phyloP scores from a whole-genome alignment of 306 rosid genomes.

The Castanea crenata region DNA sequence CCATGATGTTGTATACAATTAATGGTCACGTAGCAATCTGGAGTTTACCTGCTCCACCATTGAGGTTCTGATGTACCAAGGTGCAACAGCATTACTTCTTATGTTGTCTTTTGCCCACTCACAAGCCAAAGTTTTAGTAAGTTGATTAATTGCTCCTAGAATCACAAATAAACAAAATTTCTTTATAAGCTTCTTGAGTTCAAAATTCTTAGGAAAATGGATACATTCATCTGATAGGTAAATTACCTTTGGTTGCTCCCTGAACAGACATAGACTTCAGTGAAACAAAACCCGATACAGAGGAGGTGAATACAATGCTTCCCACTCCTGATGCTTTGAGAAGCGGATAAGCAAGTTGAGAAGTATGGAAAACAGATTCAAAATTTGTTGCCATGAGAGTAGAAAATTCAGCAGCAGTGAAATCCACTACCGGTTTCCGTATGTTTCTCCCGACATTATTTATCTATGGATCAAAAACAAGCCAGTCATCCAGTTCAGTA shows the following conservation, averaged over 20 bases:
- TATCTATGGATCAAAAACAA: slow-evolving; percentile 33
- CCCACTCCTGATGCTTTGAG: slow-evolving; percentile 62
- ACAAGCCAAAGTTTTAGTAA: slow-evolving; percentile 68
- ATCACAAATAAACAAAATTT: slow-evolving; percentile 17
- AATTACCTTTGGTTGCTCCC: slow-evolving; percentile 75
- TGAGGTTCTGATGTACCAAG: slow-evolving; percentile 77
- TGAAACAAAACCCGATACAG: slow-evolving; percentile 70
- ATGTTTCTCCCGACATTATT: slow-evolving; percentile 77
- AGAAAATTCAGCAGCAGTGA: slow-evolving; percentile 63
- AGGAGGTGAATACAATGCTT: slow-evolving; percentile 64
- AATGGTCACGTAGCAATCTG: slow-evolving; percentile 5
- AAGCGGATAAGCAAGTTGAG: slow-evolving; percentile 72
- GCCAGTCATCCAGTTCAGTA: not conserved
- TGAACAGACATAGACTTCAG: slow-evolving; percentile 76
- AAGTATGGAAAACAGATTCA: slow-evolving; percentile 67
- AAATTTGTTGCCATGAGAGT: slow-evolving; percentile 62
- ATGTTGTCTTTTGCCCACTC: slow-evolving; percentile 83
- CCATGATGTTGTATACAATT: not conserved
- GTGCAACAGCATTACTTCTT: slow-evolving; percentile 75
- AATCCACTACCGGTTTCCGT: slow-evolving; percentile 59
- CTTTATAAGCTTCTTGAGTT: slow-evolving; percentile 3
- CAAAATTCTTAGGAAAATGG: not conserved
- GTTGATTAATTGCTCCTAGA: slow-evolving; percentile 75
- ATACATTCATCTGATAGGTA: not conserved
- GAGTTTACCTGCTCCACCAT: slow-evolving; percentile 66